phyloP scores from a whole-genome alignment of 495 filamentous ascomycete species.

The Penicillium waksmanii region DNA sequence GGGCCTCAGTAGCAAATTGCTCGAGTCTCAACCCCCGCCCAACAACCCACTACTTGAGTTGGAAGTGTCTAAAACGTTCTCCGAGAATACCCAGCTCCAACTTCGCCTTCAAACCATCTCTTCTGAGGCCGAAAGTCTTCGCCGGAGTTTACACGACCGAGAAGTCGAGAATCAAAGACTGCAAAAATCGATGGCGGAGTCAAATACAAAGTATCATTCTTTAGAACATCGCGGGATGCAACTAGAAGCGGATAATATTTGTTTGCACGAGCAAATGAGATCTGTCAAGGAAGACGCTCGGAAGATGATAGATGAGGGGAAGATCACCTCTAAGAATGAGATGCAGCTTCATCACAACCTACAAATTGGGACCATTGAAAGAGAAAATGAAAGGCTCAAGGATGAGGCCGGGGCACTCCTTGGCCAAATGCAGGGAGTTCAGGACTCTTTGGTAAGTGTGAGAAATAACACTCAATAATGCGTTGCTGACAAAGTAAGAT shows the following conservation, averaged over 20 bases:
- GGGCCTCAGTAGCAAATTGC: constrained; percentile 25
- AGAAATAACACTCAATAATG: background rate
- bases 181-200: constrained; percentile 24
- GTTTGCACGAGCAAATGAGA: constrained; percentile 24
- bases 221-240: constrained; percentile 11
- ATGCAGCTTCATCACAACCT: constrained; percentile 28
- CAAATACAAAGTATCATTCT: constrained; percentile 15
- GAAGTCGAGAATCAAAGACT: constrained; percentile 22
- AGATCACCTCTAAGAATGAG: constrained; percentile 22
- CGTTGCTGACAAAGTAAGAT: constrained; percentile 23
- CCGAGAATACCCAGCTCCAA: constrained; percentile 33
- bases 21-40: constrained; percentile 24
- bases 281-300: constrained; percentile 26
- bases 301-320: constrained; percentile 29
- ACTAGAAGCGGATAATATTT: constrained; percentile 24
- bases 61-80: constrained; percentile 19
- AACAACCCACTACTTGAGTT: constrained; percentile 15
- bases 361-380: constrained; percentile 23
- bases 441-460: constrained; percentile 33
- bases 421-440: constrained; percentile 22
- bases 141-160: constrained; percentile 20
- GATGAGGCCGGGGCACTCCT: constrained; percentile 14
- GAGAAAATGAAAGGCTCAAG: constrained; percentile 30
- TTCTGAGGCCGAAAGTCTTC: constrained; percentile 17
- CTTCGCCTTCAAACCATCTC: constrained; percentile 25